A percentile compares a stretch with the other conserved stretches of the same genome.
Evolutionary conservation across 495 filamentous ascomycete genomes (phyloP).

Genomic region (Penicillium simplicissimum): DNA sequence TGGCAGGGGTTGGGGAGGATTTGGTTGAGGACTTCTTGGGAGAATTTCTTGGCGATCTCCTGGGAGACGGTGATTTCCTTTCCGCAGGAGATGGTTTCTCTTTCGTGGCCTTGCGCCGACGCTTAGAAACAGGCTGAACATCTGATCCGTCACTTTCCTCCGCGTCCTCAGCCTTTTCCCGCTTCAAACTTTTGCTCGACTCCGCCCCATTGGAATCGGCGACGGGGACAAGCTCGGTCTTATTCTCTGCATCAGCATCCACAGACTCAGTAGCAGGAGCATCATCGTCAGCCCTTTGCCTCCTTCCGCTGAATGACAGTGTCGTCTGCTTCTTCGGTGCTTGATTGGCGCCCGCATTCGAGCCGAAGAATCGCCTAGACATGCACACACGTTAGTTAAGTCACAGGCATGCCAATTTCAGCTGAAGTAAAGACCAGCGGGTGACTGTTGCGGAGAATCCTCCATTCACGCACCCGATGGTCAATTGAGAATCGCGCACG

Average conservation of each 20-base stretch:
- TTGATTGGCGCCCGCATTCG: constrained; percentile 35
- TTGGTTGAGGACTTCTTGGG: constrained; percentile 13
- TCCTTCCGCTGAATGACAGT: constrained; percentile 58
- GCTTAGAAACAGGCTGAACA: constrained; percentile 52
- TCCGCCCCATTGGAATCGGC: constrained; percentile 10
- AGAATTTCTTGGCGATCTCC: constrained; percentile 14
- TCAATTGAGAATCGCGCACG: constrained; percentile 76
- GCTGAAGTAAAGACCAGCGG: constrained; percentile 3
- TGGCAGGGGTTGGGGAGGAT: neutral
- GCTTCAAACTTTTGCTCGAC: constrained; percentile 32
- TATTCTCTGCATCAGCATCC: constrained; percentile 35
- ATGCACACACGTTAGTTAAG: constrained; percentile 3
- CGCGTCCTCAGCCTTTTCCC: constrained; percentile 36
- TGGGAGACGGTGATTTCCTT: constrained; percentile 25
- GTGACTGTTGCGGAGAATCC: neutral
- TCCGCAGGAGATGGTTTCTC: constrained; percentile 1
- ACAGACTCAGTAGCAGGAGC: constrained; percentile 10
- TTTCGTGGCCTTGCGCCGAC: constrained; percentile 34
- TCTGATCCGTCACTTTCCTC: constrained; percentile 53
- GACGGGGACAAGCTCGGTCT: constrained; percentile 21
- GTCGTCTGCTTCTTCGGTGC: constrained; percentile 72
- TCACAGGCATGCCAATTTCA: neutral
- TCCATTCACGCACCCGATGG: constrained; percentile 69
- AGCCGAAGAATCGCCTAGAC: constrained; percentile 47
- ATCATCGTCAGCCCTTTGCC: constrained; percentile 29